These are phyloP conservation scores for Lotus japonicus DNA, from an alignment of 306 rosid genomes.

Conservation along the genomic window DNA sequence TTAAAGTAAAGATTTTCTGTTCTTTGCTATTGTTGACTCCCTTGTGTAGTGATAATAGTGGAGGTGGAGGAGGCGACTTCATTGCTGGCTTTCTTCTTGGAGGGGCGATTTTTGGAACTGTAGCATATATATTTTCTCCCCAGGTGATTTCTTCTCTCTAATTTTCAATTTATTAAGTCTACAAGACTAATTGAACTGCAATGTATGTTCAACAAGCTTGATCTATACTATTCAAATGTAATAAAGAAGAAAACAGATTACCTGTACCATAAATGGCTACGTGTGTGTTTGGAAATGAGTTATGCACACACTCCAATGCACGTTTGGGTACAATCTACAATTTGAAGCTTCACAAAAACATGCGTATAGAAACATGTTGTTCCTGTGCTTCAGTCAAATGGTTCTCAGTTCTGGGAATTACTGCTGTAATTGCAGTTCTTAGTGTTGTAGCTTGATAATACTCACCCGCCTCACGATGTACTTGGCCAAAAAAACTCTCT, in stretches of 20 bases:
- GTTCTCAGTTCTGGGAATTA: too few relatives aligned
- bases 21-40: conserved; percentile 11
- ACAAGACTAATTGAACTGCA: neutral
- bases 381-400: too few relatives aligned
- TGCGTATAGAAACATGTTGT: too few relatives aligned
- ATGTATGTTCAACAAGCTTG: neutral
- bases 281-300: neutral
- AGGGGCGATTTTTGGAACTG: conserved; percentile 77
- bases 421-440: too few relatives aligned
- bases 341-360: too few relatives aligned
- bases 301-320: too few relatives aligned
- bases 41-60: conserved; percentile 44
- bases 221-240: neutral
- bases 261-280: neutral
- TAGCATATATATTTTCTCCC: conserved; percentile 80
- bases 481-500: too few relatives aligned
- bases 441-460: too few relatives aligned
- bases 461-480: too few relatives aligned
- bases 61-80: conserved; percentile 73
- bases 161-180: conserved; percentile 3
- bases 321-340: too few relatives aligned
- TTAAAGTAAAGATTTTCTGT: neutral
- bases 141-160: conserved; percentile 51
- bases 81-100: conserved; percentile 81
- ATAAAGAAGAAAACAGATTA: neutral